Evolutionary conservation across 2,329 filamentous ascomycete species (phyloP).

Genomic region (Alternaria triticina): DNA sequence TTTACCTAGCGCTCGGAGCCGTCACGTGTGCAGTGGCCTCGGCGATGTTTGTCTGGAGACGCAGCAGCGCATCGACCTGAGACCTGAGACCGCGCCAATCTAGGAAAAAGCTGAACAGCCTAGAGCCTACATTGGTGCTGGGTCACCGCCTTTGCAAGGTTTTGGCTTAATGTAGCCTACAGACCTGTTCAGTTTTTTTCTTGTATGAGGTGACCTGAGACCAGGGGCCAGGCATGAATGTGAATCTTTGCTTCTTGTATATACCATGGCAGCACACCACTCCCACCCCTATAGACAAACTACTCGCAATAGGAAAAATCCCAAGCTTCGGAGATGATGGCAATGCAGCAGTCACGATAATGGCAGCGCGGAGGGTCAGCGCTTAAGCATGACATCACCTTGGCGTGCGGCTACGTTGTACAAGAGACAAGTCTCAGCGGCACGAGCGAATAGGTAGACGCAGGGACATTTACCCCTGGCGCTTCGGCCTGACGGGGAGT

Average conservation of each 20-base stretch:
- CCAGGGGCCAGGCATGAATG: not conserved
- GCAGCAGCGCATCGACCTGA: slow-evolving; percentile 36
- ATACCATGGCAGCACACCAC: not conserved
- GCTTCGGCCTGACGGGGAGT: not conserved
- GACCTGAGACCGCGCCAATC: too few relatives aligned
- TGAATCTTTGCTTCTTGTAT: slow-evolving; percentile 1
- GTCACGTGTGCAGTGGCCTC: slow-evolving; percentile 65
- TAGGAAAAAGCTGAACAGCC: too few relatives aligned
- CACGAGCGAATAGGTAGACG: slow-evolving; percentile 13
- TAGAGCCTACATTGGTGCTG: too few relatives aligned
- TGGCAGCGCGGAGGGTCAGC: not conserved
- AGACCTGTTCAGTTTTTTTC: too few relatives aligned
- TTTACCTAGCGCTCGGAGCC: slow-evolving; percentile 85
- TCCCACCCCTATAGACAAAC: not conserved
- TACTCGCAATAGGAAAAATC: not conserved
- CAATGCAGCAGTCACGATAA: not conserved
- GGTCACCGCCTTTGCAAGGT: too few relatives aligned
- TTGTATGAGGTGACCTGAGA: not conserved
- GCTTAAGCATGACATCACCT: slow-evolving; percentile 18
- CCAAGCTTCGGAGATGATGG: not conserved
- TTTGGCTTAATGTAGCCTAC: too few relatives aligned
- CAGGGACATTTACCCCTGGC: slow-evolving; percentile 13
- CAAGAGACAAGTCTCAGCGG: not conserved
- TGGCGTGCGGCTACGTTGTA: slow-evolving; percentile 5
- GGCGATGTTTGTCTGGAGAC: slow-evolving; percentile 66